Evolutionary conservation across 495 filamentous ascomycete genomes (phyloP).

Genomic region (Hyphodiscus hymeniophilus): DNA sequence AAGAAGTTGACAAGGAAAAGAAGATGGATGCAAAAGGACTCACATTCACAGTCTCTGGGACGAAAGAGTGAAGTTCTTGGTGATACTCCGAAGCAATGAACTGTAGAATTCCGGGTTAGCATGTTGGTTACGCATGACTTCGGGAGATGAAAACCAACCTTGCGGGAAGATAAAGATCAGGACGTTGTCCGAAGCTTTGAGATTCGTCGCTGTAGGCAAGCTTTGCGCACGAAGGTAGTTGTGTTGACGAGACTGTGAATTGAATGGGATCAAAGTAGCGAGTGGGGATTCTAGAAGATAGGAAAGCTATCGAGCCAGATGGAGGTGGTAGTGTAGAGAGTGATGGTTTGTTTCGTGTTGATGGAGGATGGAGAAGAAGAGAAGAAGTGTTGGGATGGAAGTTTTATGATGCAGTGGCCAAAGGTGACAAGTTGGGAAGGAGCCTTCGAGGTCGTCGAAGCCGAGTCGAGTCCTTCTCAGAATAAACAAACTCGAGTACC

Average conservation of each 20-base stretch:
- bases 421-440: constrained; percentile 19
- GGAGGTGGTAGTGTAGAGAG: constrained; percentile 20
- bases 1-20: constrained; percentile 19
- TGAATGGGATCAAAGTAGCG: constrained; percentile 16
- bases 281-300: constrained; percentile 24
- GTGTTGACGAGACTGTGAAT: constrained; percentile 10
- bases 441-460: constrained; percentile 3
- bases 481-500: no score
- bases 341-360: constrained; percentile 18
- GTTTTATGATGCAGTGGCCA: constrained; percentile 8
- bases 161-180: background rate
- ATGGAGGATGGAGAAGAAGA: constrained; percentile 12
- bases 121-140: background rate
- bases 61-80: constrained; percentile 1
- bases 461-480: background rate
- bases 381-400: constrained; percentile 16
- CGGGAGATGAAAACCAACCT: constrained; percentile 7
- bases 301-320: constrained; percentile 27
- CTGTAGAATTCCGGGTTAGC: constrained; percentile 10
- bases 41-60: constrained; percentile 9
- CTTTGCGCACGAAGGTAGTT: background rate
- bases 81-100: constrained; percentile 5
- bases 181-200: background rate
- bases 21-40: background rate
- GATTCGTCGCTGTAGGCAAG: constrained; percentile 1